Conservation (phyloP, 176 grass and related monocot species). For the Triticum urartu region DNA sequence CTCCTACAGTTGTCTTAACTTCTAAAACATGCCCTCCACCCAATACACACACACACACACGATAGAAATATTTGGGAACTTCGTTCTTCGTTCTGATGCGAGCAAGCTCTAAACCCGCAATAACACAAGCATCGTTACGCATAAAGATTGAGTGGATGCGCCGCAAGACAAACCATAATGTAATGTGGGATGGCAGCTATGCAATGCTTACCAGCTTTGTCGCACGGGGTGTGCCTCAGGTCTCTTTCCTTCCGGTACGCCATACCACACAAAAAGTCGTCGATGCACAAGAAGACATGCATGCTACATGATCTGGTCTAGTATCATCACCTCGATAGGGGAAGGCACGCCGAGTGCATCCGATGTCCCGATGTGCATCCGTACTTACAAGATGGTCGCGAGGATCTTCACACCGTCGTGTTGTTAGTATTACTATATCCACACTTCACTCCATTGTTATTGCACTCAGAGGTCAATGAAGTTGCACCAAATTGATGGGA, state of each 20-base stretch:
- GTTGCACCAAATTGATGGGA: neutral
- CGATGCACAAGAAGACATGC: neutral
- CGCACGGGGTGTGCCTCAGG: neutral
- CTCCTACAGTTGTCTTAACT: neutral
- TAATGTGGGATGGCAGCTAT: neutral
- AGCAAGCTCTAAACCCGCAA: neutral
- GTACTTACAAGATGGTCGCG: neutral
- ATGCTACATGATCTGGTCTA: constrained; percentile 4
- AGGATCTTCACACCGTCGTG: neutral
- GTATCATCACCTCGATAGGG: neutral
- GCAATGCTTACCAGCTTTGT: neutral
- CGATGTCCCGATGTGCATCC: neutral
- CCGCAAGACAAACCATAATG: neutral
- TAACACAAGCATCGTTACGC: neutral
- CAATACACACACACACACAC: neutral
- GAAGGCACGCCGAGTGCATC: neutral
- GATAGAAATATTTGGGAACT: neutral
- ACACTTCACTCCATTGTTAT: neutral
- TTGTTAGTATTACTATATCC: neutral
- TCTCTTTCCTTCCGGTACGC: neutral
- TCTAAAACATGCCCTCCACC: neutral
- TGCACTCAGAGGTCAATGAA: neutral
- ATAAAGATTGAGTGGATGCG: neutral
- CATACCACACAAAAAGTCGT: neutral
- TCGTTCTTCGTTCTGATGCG: neutral